phyloP scores from a whole-genome alignment of 371 early-diverging fungal genomes.

The Mortierella sp. region DNA sequence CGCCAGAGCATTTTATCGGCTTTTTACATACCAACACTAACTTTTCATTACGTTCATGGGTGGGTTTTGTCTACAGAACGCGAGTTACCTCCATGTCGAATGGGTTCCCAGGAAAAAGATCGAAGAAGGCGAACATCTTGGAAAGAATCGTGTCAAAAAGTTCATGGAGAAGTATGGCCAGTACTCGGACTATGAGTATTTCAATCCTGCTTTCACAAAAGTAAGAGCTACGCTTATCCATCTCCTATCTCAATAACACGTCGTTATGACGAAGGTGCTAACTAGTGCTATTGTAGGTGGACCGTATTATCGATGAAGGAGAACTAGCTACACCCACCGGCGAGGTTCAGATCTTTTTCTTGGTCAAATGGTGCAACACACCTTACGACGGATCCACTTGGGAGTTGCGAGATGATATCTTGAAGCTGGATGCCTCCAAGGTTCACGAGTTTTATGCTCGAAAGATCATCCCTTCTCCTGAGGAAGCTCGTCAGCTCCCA shows the following conservation, averaged over 20 bases:
- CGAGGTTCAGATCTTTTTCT: slow-evolving; percentile 73
- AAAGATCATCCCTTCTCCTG: slow-evolving; percentile 61
- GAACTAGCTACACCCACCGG: slow-evolving; percentile 67
- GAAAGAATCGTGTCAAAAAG: slow-evolving; percentile 82
- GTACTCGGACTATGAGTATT: slow-evolving; percentile 65
- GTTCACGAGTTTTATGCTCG: slow-evolving; percentile 60
- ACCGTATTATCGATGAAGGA: slow-evolving; percentile 89
- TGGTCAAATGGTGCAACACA: slow-evolving; percentile 93
- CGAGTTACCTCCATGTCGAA: slow-evolving; percentile 86
- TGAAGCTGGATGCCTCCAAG: slow-evolving; percentile 59
- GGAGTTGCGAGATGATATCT: slow-evolving; percentile 81
- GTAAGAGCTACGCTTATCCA: slow-evolving; percentile 12
- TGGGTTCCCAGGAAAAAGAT: slow-evolving; percentile 80
- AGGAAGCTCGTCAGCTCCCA: slow-evolving; percentile 57
- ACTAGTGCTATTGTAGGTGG: slow-evolving; percentile 55
- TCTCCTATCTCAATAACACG: background rate
- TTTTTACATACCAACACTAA: slow-evolving; percentile 54
- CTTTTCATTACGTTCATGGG: too few relatives aligned
- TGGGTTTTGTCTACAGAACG: too few relatives aligned
- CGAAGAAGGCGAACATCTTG: slow-evolving; percentile 71
- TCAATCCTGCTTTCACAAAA: slow-evolving; percentile 64
- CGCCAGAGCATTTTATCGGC: background rate
- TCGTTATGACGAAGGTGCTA: background rate
- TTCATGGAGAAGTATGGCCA: slow-evolving; percentile 76
- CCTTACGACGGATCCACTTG: slow-evolving; percentile 92